Percentiles rank a stretch among this genome's conserved stretches.
Conservation (phyloP, 106 monocot species). For the Apostasia ramifera region DNA sequence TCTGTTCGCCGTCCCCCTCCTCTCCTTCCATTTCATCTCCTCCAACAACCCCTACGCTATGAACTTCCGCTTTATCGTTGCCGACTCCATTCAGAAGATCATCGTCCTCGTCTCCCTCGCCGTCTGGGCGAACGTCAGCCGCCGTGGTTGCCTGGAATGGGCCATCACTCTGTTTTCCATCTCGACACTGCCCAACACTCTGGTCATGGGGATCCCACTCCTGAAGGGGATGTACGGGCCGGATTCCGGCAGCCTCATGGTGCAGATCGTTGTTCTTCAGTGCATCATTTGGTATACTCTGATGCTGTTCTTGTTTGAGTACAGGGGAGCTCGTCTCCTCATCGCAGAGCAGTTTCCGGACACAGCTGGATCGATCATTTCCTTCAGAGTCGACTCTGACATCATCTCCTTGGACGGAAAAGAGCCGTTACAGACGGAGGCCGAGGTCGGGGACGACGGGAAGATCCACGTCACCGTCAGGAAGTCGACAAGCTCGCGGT, state of each 20-base stretch:
- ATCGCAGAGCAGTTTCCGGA: conserved; percentile 53
- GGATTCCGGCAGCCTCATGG: conserved; percentile 35
- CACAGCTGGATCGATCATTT: conserved; percentile 35
- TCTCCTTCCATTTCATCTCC: conserved; percentile 77
- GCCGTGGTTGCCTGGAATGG: conserved; percentile 38
- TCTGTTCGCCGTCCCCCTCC: conserved; percentile 65
- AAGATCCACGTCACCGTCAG: conserved; percentile 36
- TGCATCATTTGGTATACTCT: conserved; percentile 22
- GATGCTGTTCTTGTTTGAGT: conserved; percentile 13
- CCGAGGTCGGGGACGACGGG: conserved; percentile 44
- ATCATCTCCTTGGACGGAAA: conserved; percentile 35
- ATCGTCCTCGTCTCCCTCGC: conserved; percentile 33
- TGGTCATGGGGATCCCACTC: conserved; percentile 36
- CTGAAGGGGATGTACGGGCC: conserved; percentile 51
- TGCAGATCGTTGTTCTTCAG: conserved; percentile 24
- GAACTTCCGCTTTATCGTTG: conserved; percentile 64
- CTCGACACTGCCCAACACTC: conserved; percentile 22
- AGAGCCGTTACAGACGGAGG: conserved; percentile 46
- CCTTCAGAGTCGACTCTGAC: conserved; percentile 44
- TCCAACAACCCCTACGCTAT: conserved; percentile 59
- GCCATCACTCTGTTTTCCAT: conserved; percentile 27
- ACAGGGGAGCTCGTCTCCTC: conserved; percentile 31
- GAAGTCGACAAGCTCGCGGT: conserved; percentile 21
- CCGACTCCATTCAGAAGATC: conserved; percentile 65
- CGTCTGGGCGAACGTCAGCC: conserved; percentile 17